These are phyloP conservation scores for Pseudophaeomoniella oleicola DNA, from an alignment of 2,329 filamentous ascomycete species.

Conservation along the genomic window DNA sequence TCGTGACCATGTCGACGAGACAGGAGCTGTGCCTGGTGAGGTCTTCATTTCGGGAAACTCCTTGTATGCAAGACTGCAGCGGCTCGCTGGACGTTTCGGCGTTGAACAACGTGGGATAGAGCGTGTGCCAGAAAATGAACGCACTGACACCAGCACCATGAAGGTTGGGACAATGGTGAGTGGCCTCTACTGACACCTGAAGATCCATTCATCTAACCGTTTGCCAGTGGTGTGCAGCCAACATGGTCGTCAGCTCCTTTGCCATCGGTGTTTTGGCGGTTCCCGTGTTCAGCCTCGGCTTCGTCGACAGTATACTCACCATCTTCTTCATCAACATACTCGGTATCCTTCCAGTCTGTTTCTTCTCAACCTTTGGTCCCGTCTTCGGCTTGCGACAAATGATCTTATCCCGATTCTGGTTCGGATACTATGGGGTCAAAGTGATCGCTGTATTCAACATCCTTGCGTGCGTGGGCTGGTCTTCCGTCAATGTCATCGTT, in stretches of 20 bases:
- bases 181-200: conserved; percentile 9
- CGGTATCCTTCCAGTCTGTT: conserved; percentile 57
- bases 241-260: conserved; percentile 64
- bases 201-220: conserved; percentile 3
- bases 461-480: conserved; percentile 60
- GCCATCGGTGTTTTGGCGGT: conserved; percentile 58
- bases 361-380: conserved; percentile 65
- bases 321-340: conserved; percentile 65
- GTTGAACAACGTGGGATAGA: conserved; percentile 66
- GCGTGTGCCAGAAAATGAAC: conserved; percentile 55
- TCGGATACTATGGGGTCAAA: conserved; percentile 58
- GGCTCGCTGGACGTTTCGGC: conserved; percentile 48
- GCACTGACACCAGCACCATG: conserved; percentile 48
- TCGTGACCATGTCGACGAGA: conserved; percentile 17
- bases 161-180: conserved; percentile 60
- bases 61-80: conserved; percentile 44
- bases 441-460: conserved; percentile 58
- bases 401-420: conserved; percentile 65
- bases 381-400: conserved; percentile 63
- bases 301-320: conserved; percentile 56
- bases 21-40: conserved; percentile 41
- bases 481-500: conserved; percentile 63
- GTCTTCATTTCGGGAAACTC: conserved; percentile 42
- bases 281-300: conserved; percentile 56
- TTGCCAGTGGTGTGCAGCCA: conserved; percentile 57